Evolutionary conservation across 164 flowering plant genomes (phyloP).

Genomic region (Berberis thunbergii): DNA sequence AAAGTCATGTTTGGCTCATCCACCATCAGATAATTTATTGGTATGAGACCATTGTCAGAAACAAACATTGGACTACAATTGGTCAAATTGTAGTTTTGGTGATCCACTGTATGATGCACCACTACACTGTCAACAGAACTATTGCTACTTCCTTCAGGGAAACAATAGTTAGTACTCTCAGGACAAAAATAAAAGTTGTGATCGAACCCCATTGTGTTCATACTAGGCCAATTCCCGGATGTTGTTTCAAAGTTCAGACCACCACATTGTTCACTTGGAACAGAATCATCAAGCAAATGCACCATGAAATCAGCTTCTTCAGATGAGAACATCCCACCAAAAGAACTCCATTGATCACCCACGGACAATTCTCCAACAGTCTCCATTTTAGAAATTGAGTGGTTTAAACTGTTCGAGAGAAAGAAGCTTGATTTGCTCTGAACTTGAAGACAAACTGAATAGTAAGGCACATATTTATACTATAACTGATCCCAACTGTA

Average conservation of each 20-base stretch:
- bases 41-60: constrained; percentile 10
- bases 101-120: not conserved
- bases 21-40: constrained; percentile 27
- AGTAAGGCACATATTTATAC: constrained; percentile 28
- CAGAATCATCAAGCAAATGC: constrained; percentile 32
- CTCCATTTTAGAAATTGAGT: constrained; percentile 7
- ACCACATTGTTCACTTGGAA: constrained; percentile 15
- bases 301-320: constrained; percentile 73
- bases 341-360: constrained; percentile 7
- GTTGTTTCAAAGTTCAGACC: constrained; percentile 15
- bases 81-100: not conserved
- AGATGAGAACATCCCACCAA: constrained; percentile 25
- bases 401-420: not conserved
- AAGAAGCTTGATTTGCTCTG: not conserved
- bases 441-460: constrained; percentile 1
- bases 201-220: constrained; percentile 11
- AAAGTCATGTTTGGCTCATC: constrained; percentile 3
- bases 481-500: constrained; percentile 7
- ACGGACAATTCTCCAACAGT: constrained; percentile 9
- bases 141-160: constrained; percentile 20
- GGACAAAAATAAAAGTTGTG: constrained; percentile 20
- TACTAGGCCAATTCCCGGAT: constrained; percentile 17
- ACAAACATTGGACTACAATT: not conserved
- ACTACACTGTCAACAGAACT: not conserved
- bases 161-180: constrained; percentile 15